Base-by-base conservation (phyloP, 176 grass and related monocot species). In the Phoenix dactylifera region DNA sequence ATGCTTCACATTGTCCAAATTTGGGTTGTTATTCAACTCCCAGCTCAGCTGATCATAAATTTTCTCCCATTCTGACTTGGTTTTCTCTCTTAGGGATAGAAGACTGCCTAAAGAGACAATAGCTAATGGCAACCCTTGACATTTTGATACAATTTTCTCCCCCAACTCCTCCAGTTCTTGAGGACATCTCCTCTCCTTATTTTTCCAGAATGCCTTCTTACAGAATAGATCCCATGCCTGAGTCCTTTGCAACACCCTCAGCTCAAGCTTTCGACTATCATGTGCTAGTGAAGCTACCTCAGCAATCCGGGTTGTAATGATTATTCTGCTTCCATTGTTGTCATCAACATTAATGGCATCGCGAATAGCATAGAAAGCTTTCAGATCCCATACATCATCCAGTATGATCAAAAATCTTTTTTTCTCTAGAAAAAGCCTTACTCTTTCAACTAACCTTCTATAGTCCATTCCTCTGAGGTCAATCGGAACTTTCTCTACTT, bases 121-220 rank as follows among this genome's bases (percentile, higher is more conserved):
- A 68, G 80, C 85, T 18, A 88, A 19, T 0, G 85, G 85, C 16
- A 83, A 73, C 22, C 80, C 85, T 22, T n/a, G 59, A 60, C 85
- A 88, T 29, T 51, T 88, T 1, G 6, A 7, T 2, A 88, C 72
- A 28, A 83, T 79, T 0, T 61, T 17, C 49, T 16, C 23, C 60
- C 65, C 80, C 57, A n/a, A 76, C 18, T 63, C 6, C 3, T 32
- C 16, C 3, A 83, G 14, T 6, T 60, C 62, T 26, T 24, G 0
- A 24, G 75, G 85, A 6, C 76, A 83, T 15, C 39, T 12, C 55
- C 67, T 58, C 22, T 60, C 26, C 48, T 65, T n/a, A 48, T 0
- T 51, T 19, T 76, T 76, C 0, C 51, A 4, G 79, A 88, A 88
- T n/a, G 66, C 75, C 23, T 58, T 76, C 1, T 0, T 83, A 15